A percentile compares a stretch with the other conserved stretches of the same genome.
These are phyloP conservation scores for Ascodesmis nigricans DNA, from an alignment of 495 filamentous ascomycete genomes.

Conservation along the genomic window DNA sequence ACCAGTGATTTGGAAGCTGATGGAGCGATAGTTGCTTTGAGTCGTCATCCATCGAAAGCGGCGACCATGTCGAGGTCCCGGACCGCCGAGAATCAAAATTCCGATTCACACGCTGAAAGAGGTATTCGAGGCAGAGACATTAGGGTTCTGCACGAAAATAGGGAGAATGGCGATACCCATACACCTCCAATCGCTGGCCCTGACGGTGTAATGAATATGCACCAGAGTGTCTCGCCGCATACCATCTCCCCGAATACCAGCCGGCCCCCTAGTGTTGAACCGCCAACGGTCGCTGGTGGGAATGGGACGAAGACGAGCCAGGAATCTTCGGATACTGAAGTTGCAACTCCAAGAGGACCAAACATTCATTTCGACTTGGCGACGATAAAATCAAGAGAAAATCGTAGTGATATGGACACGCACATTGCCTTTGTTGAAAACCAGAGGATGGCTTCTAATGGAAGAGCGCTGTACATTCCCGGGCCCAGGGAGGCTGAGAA, in stretches of 20 bases:
- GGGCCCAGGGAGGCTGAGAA: constrained; percentile 21
- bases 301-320: background rate
- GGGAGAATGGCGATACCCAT: constrained; percentile 6
- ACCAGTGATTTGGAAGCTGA: background rate
- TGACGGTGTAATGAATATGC: background rate
- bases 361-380: no score
- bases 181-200: constrained; percentile 1
- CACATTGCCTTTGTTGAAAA: constrained; percentile 17
- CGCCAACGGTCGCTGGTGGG: constrained; percentile 1
- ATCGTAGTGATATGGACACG: no score
- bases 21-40: constrained; percentile 8
- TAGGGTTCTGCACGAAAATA: constrained; percentile 31
- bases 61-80: constrained; percentile 32
- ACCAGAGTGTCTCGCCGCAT: no score
- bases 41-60: constrained; percentile 16
- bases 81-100: constrained; percentile 25
- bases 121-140: constrained; percentile 39
- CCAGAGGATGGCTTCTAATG: constrained; percentile 4
- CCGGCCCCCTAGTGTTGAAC: background rate
- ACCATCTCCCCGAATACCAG: constrained; percentile 4
- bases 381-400: no score
- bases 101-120: constrained; percentile 27
- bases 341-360: no score
- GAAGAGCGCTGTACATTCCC: constrained; percentile 17
- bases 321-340: no score